Evolutionary conservation across 768 basidiomycete genomes (phyloP).

Genomic region (Agaricus subrufescens): DNA sequence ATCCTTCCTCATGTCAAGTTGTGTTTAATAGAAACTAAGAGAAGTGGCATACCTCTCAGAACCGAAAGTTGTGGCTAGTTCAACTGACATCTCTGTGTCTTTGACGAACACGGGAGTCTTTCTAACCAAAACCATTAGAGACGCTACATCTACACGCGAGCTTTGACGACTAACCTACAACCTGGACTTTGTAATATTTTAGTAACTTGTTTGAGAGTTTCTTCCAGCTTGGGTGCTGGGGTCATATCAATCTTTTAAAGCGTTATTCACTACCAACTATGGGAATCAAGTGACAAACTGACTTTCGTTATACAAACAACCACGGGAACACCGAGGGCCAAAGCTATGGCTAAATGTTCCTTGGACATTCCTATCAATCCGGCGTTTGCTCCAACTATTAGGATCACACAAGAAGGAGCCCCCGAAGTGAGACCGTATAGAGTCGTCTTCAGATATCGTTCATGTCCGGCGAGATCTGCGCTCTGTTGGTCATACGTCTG

Average conservation of each 20-base stretch:
- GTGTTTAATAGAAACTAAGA: background rate
- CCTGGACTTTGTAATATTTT: slow-evolving; percentile 93
- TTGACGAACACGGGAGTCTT: slow-evolving; percentile 84
- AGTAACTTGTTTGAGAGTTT: slow-evolving; percentile 87
- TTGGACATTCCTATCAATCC: slow-evolving; percentile 90
- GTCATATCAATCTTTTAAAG: slow-evolving; percentile 87
- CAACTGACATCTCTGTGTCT: slow-evolving; percentile 75
- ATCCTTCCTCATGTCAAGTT: slow-evolving; percentile 40
- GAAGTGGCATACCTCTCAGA: slow-evolving; percentile 52
- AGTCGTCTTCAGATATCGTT: slow-evolving; percentile 89
- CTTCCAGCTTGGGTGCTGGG: slow-evolving; percentile 83
- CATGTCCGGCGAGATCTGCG: slow-evolving; percentile 91
- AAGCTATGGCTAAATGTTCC: slow-evolving; percentile 92
- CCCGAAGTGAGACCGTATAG: slow-evolving; percentile 93
- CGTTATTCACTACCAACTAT: background rate
- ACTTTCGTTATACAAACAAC: slow-evolving; percentile 95
- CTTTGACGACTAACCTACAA: slow-evolving; percentile 52
- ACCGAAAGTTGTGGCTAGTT: slow-evolving; percentile 69
- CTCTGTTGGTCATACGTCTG: background rate
- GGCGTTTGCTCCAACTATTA: slow-evolving; percentile 96
- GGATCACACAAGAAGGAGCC: slow-evolving; percentile 84
- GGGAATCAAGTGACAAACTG: slow-evolving; percentile 5
- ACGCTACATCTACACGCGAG: background rate
- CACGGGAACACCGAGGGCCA: slow-evolving; percentile 91
- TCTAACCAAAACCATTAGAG: slow-evolving; percentile 27